Percentiles rank a stretch among this genome's conserved stretches.
Evolutionary conservation across 1,139 yeast genomes (phyloP).

Genomic region (Taphrina communis): DNA sequence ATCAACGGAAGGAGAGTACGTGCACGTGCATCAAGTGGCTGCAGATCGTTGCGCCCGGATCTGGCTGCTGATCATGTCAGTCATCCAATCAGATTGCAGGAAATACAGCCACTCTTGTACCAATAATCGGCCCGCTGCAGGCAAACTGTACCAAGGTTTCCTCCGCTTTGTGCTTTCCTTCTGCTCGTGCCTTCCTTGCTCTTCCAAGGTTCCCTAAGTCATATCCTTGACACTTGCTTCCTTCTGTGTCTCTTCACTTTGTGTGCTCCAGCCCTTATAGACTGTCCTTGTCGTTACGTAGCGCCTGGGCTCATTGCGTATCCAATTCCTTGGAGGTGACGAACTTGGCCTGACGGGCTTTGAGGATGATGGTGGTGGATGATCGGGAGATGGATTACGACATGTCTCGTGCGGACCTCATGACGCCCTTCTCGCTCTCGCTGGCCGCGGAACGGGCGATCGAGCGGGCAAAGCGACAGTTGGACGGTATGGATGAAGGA

Average conservation of each 20-base stretch:
- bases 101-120: not conserved
- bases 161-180: not conserved
- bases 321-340: too few species aligned
- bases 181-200: not conserved
- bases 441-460: slow-evolving; percentile 37
- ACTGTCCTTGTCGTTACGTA: too few species aligned
- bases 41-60: not conserved
- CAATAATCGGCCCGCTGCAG: too few species aligned
- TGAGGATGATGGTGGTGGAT: not conserved
- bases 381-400: slow-evolving; percentile 18
- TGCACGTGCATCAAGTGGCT: too few species aligned
- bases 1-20: too few species aligned
- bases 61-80: not conserved
- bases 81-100: not conserved
- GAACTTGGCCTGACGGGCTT: not conserved
- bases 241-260: too few species aligned
- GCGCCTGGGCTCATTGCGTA: too few species aligned
- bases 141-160: not conserved
- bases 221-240: too few species aligned
- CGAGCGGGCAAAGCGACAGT: slow-evolving; percentile 32
- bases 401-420: slow-evolving; percentile 35
- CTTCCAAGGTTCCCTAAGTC: not conserved
- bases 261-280: too few species aligned
- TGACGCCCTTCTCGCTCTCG: slow-evolving; percentile 39
- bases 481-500: slow-evolving; percentile 37